phyloP scores from a whole-genome alignment of 176 grass and related monocot species.

The Pharus latifolius region DNA sequence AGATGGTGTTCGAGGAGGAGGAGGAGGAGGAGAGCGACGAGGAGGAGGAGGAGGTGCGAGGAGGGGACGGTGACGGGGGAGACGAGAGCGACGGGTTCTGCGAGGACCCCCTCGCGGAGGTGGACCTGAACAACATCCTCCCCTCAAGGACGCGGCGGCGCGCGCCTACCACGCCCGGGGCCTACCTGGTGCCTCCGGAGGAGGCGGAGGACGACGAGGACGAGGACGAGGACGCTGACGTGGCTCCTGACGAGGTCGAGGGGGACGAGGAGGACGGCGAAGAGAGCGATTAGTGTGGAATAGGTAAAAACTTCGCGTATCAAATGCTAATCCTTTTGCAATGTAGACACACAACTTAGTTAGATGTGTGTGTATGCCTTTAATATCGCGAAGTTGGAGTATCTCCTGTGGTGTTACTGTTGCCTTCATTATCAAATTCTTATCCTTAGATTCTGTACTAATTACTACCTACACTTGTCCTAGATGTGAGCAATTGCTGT shows the following conservation, averaged over 20 bases:
- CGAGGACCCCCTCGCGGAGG: slow-evolving; percentile 62
- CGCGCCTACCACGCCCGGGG: slow-evolving; percentile 35
- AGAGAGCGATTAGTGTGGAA: slow-evolving; percentile 34
- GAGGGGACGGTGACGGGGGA: neutral
- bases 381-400: neutral
- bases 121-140: slow-evolving; percentile 69
- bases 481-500: too few species aligned
- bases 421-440: neutral
- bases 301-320: slow-evolving; percentile 2
- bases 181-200: slow-evolving; percentile 37
- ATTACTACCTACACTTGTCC: too few species aligned
- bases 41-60: neutral
- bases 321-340: neutral
- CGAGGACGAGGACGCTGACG: slow-evolving; percentile 34
- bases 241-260: neutral
- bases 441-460: neutral
- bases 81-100: slow-evolving; percentile 39
- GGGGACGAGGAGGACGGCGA: slow-evolving; percentile 22
- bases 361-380: neutral
- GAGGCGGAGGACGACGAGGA: slow-evolving; percentile 41
- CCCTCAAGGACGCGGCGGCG: slow-evolving; percentile 59
- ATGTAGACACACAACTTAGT: neutral
- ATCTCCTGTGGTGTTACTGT: neutral
- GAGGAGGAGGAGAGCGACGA: slow-evolving; percentile 7
- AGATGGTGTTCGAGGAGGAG: slow-evolving; percentile 53